A percentile compares a stretch with the other conserved stretches of the same genome.
Conservation (phyloP, 139 green algal species). For the Gonium pectorale region DNA sequence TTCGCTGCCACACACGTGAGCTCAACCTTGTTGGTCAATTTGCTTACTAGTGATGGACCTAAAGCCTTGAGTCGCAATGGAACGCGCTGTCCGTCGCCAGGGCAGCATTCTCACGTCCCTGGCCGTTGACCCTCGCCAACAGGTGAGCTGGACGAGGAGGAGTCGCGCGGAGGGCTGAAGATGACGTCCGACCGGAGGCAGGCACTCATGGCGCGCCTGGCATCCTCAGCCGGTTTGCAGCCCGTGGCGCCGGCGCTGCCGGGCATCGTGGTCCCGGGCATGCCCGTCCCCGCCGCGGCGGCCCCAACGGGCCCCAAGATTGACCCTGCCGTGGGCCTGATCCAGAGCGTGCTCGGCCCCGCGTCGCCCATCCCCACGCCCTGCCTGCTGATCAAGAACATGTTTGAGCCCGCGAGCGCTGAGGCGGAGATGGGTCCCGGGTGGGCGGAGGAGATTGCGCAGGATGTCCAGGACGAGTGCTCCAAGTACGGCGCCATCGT, state of each 20-base stretch:
- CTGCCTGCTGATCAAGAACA: slow-evolving; percentile 96
- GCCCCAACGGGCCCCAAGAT: slow-evolving; percentile 25
- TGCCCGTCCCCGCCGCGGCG: neutral
- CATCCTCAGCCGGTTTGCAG: slow-evolving; percentile 73
- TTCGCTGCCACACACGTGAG: no score
- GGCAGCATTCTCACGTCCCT: no score
- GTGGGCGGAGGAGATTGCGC: slow-evolving; percentile 91
- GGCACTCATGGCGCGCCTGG: slow-evolving; percentile 90
- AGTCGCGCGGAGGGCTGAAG: slow-evolving; percentile 73
- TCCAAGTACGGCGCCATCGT: slow-evolving; percentile 89
- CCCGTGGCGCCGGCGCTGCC: slow-evolving; percentile 31
- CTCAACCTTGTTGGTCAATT: no score
- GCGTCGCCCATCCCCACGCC: slow-evolving; percentile 91
- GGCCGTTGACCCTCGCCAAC: no score
- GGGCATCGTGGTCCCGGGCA: slow-evolving; percentile 9
- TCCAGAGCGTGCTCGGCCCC: slow-evolving; percentile 90
- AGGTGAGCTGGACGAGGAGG: slow-evolving; percentile 73
- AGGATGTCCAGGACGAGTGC: slow-evolving; percentile 92
- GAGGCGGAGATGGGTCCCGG: slow-evolving; percentile 75
- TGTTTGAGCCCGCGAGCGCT: slow-evolving; percentile 88
- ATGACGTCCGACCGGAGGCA: slow-evolving; percentile 78
- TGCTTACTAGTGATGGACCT: no score
- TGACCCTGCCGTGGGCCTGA: slow-evolving; percentile 29
- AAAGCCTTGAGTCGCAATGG: no score
- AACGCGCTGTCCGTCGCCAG: no score